Evolutionary conservation across 139 green algal genomes (phyloP).

Genomic region (Pseudopediastrum boryanum): DNA sequence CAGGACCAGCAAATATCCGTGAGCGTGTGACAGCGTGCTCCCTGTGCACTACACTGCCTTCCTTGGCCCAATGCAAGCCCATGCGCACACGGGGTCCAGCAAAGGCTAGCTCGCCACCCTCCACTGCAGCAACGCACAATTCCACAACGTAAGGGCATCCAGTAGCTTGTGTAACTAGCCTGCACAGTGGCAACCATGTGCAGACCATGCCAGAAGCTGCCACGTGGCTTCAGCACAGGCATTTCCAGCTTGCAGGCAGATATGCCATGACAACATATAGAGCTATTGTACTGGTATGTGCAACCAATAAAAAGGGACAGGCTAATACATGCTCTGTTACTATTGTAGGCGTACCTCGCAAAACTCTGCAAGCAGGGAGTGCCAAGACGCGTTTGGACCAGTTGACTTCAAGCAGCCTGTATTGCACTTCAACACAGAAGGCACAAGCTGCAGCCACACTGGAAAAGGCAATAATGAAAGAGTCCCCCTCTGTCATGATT

Average conservation of each 20-base stretch:
- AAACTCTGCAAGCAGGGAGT: conserved; percentile 63
- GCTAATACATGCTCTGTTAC: too few relatives aligned
- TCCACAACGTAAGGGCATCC: not conserved
- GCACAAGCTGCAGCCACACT: conserved; percentile 53
- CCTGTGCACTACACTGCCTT: conserved; percentile 70
- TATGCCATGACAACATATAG: not conserved
- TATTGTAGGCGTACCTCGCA: conserved; percentile 25
- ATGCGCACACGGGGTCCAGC: conserved; percentile 82
- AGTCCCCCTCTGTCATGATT: conserved; percentile 81
- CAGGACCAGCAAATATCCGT: conserved; percentile 75
- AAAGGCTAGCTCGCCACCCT: conserved; percentile 15
- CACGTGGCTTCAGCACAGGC: not conserved
- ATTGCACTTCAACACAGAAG: conserved; percentile 82
- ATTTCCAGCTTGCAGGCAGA: not conserved
- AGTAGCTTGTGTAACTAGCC: not conserved
- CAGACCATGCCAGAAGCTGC: not conserved
- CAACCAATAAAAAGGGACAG: not conserved
- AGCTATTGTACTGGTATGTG: too few relatives aligned
- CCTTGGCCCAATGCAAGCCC: conserved; percentile 81
- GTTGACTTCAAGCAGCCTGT: conserved; percentile 72
- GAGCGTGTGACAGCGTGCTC: conserved; percentile 78
- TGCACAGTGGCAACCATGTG: not conserved
- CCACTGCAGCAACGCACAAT: not conserved
- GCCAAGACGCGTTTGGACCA: conserved; percentile 73
- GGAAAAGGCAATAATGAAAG: conserved; percentile 79